Evolutionary conservation across 192 early-diverging fungal species (phyloP).

Genomic region (Fimicolochytrium jonesii): DNA sequence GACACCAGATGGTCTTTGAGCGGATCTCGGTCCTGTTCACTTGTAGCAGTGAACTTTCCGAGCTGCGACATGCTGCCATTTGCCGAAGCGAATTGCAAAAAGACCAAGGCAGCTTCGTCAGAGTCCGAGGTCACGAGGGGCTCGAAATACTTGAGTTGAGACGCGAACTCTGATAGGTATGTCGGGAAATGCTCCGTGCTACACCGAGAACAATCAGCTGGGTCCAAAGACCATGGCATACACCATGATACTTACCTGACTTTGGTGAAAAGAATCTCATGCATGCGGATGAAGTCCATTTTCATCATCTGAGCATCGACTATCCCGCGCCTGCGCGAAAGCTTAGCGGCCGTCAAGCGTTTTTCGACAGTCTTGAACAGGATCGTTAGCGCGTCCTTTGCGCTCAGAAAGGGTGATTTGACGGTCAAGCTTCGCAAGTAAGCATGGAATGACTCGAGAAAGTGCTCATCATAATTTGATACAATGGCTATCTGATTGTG

Average conservation of each 20-base stretch:
- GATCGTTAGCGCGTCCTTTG: conserved; percentile 26
- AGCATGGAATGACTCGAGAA: conserved; percentile 16
- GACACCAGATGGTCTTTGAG: conserved; percentile 2
- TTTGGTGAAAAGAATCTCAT: conserved; percentile 31
- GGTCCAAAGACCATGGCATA: no score
- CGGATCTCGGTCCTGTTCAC: neutral
- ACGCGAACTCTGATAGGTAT: neutral
- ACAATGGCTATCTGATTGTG: conserved; percentile 40
- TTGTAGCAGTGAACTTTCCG: no score
- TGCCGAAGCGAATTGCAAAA: no score
- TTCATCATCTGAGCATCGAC: no score
- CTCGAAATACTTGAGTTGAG: neutral
- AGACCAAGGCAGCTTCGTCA: no score
- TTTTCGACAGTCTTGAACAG: conserved; percentile 20
- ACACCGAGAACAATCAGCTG: neutral
- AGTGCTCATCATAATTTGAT: conserved; percentile 5
- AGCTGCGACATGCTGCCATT: conserved; percentile 6
- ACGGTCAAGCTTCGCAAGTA: conserved; percentile 33
- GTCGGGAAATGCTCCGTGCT: conserved; percentile 15
- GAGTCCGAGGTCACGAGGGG: no score
- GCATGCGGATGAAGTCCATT: conserved; percentile 17
- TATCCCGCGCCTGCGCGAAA: no score
- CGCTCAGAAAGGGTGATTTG: conserved; percentile 27
- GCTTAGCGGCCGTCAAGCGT: no score
- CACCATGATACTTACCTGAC: no score